Evolutionary conservation across 2,329 filamentous ascomycete species (phyloP).

Genomic region (Trichoderma aggressivum): DNA sequence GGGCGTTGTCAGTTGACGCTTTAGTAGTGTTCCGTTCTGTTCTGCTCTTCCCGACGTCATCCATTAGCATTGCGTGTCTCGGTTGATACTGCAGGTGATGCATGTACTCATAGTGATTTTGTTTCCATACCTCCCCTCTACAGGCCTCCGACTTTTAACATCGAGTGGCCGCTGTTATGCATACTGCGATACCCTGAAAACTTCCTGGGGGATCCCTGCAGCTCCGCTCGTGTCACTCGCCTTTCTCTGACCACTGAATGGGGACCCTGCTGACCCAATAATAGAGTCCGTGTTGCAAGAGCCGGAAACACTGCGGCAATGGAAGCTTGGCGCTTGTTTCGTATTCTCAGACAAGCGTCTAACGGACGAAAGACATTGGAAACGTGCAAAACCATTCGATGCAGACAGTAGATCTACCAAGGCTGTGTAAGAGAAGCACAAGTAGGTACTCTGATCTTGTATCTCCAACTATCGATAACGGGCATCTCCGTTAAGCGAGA

Average conservation of each 20-base stretch:
- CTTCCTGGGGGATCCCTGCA: neutral
- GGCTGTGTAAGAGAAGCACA: neutral
- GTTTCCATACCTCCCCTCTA: neutral
- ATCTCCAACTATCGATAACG: neutral
- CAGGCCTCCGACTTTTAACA: neutral
- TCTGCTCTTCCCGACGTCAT: neutral
- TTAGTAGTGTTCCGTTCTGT: too few species aligned
- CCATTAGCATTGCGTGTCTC: neutral
- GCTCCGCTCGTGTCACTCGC: neutral
- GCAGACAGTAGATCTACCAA: neutral
- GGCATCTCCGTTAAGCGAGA: neutral
- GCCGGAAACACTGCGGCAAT: neutral
- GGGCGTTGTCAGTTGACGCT: too few species aligned
- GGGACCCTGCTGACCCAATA: neutral
- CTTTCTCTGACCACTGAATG: neutral
- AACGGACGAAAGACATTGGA: neutral
- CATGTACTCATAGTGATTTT: neutral
- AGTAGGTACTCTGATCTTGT: neutral
- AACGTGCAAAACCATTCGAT: neutral
- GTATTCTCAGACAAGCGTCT: neutral
- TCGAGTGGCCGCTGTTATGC: neutral
- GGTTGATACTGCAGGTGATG: neutral
- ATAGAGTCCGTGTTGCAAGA: neutral
- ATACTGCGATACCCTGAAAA: constrained; percentile 4
- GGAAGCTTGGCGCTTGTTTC: neutral